Conservation (phyloP, 139 green algal genomes). For the Chlamydomonas applanata region DNA sequence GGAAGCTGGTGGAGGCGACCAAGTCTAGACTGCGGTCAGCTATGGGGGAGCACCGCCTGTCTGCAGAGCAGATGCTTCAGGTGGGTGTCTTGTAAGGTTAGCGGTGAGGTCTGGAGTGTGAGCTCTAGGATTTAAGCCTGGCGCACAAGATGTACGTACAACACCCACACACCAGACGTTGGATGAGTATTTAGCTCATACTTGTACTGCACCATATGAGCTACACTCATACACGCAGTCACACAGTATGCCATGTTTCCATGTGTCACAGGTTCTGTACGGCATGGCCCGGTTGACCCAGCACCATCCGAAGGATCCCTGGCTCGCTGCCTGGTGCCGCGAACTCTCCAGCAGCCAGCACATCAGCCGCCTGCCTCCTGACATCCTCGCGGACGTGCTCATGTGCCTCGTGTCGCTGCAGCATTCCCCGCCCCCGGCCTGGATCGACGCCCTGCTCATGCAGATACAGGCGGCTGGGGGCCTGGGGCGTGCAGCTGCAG, state of each 20-base stretch:
- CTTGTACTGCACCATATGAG: no score
- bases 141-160: no score
- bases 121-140: no score
- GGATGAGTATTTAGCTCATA: no score
- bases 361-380: background rate
- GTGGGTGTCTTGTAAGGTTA: background rate
- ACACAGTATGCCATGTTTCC: no score
- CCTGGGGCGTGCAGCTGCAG: slow-evolving; percentile 10
- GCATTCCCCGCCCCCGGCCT: background rate
- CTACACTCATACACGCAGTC: no score
- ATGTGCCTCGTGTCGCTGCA: slow-evolving; percentile 14
- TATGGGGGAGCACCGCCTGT: slow-evolving; percentile 13
- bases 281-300: slow-evolving; percentile 12
- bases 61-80: slow-evolving; percentile 7
- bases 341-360: slow-evolving; percentile 8
- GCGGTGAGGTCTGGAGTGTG: no score
- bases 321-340: slow-evolving; percentile 16
- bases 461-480: background rate
- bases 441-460: background rate
- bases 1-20: slow-evolving; percentile 1
- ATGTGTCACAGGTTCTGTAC: slow-evolving; percentile 25
- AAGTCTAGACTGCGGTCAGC: slow-evolving; percentile 2
- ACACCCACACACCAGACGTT: no score
- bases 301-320: slow-evolving; percentile 9
- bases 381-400: slow-evolving; percentile 15